Evolutionary conservation across 257 asterid species (phyloP), one percentile per base, ranked within the genome.

Genomic region (Parsonsia alboflavescens): DNA sequence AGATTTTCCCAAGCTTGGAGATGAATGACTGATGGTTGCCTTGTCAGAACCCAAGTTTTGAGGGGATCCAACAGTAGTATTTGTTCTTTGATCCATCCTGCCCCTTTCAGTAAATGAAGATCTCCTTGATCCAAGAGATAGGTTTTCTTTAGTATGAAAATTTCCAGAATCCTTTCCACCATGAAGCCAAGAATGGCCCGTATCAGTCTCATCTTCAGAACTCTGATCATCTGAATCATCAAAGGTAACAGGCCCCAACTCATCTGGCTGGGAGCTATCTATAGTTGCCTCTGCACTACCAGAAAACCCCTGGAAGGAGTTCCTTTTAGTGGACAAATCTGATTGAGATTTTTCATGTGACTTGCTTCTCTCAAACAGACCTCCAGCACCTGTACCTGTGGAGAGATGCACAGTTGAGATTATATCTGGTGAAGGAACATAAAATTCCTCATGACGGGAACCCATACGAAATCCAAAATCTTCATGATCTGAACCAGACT

Each of bases 161-260:
- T 81, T 62, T 70, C 75, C 57, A 73, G 78, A 76, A 81, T 73
- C 83, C 69, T 77, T 80, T 33, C 48, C 69, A 64, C 50, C 57
- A 57, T 16, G 71, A 53, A 44, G 79, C 72, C 65, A 42, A 73
- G 84, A 68, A 39, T 21, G 72, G 44, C 61, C 84, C 75, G 70
- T 74, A 42, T 82, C 88, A 48, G 67, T 82, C 67, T 90, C 97
- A 79, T 80, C 83, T 64, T 88, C 93, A 39, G 91, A 89, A 82
- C 67, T 64, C 74, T 73, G 70, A 57, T 87, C 87, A 72, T 89
- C 91, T 26, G 96, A 85, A 76, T 89, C 90, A 84, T 92, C 99
- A 82, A 85, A 94, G 10, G 79, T 79, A 72, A 74, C 81, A 41
- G 89, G 82, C 78, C 77, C 84, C 50, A 54, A 68, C 73, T 70